Evolutionary conservation across 169 alveolate genomes (phyloP).

Genomic region (Toxoplasma gondii): DNA sequence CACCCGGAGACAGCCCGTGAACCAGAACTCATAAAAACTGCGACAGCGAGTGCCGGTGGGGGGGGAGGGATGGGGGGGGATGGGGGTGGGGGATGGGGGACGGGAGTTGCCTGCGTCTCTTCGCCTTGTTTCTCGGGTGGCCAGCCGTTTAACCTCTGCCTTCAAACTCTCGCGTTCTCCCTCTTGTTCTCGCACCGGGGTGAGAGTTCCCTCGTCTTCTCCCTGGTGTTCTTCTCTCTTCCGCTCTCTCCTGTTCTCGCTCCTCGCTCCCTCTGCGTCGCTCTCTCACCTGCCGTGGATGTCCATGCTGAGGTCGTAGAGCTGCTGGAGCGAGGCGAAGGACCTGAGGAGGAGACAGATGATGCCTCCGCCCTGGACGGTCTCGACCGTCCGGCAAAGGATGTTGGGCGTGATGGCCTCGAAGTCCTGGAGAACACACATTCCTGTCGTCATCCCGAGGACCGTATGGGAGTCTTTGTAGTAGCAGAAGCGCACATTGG

Average conservation of each 20-base stretch:
- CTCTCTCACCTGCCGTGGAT: slow-evolving; percentile 83
- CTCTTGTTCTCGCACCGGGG: too few species aligned
- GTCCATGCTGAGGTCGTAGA: slow-evolving; percentile 93
- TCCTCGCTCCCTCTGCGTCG: background rate
- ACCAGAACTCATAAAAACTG: too few species aligned
- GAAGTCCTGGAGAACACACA: slow-evolving; percentile 97
- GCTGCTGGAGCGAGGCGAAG: slow-evolving; percentile 85
- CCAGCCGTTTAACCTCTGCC: too few species aligned
- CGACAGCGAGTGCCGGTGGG: too few species aligned
- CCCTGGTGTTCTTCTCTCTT: too few species aligned
- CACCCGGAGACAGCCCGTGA: background rate
- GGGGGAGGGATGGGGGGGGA: too few species aligned
- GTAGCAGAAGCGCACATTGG: slow-evolving; percentile 97
- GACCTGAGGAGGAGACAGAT: slow-evolving; percentile 82
- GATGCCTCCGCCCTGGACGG: slow-evolving; percentile 99
- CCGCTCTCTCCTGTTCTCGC: background rate
- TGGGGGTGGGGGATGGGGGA: too few species aligned
- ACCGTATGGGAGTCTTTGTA: slow-evolving; percentile 96
- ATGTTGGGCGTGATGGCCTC: slow-evolving; percentile 99
- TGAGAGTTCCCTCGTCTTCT: too few species aligned
- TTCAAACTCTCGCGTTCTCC: too few species aligned
- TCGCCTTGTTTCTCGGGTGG: too few species aligned
- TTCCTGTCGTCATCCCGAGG: slow-evolving; percentile 96
- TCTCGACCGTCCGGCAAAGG: slow-evolving; percentile 99
- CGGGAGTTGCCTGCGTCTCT: too few species aligned